Evolutionary conservation across 2,329 filamentous ascomycete species (phyloP), one percentile per base, ranked within the genome.

Genomic region (Pseudocercospora fuligena): DNA sequence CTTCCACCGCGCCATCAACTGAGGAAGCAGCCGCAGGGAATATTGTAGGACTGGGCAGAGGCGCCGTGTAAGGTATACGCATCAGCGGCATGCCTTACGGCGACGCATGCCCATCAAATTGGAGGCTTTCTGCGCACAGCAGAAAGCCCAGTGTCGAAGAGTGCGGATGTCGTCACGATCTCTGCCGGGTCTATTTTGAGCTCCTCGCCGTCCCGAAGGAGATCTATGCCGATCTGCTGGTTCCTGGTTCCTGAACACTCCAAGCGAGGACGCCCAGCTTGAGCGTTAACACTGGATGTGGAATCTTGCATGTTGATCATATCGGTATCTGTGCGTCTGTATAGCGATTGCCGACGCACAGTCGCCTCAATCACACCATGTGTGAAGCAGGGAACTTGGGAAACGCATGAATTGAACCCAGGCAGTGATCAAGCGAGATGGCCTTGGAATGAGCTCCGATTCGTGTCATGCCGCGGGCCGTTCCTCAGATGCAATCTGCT

Each of bases 61-160:
- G 89, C 71, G 92, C 89, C 76, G 93, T 97, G 78, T 94, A 98
- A 66, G 94, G 94, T 74, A 98, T 96, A 72, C 93, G 90, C 82
- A 97, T 90, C 66, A 93, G 86, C 60, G 71, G 72, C 73, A 74
- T 75, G 56, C 64, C 56, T 65, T 57, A 25, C 31, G 29, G 19
- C 51, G 60, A 46, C 46, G 60, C 64, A 66, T 66, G 60, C 40
- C 54, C 53, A 27, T 12, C 51, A 60, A 19, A 56, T 25, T 59
- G 60, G 33, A 29, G 51, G 60, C 47, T 43, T 43, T 43, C 36
- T 43, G 58, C 29, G 58, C 25, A 12, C 25, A 47, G 58, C 31
- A 43, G 58, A 47, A 65, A 60, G 64, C 16, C 31, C 23, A 16
- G 61, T 36, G 46, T 36, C 25, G 36, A 40, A 23, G 14, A 11